Evolutionary conservation across 2,329 filamentous ascomycete genomes (phyloP).

Genomic region (Chaetomiaceae sp.): DNA sequence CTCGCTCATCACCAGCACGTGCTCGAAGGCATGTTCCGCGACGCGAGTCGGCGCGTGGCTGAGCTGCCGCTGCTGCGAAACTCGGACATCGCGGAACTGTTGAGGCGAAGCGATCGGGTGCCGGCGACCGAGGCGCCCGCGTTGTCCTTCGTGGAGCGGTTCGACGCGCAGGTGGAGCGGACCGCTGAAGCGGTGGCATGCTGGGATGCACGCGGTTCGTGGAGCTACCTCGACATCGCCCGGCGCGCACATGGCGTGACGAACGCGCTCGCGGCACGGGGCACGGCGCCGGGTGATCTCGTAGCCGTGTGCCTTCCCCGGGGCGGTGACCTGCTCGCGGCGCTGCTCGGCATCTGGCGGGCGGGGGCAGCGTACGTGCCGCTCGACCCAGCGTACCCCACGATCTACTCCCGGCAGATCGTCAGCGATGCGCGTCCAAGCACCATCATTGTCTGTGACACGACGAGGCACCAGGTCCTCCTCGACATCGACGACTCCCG

Average conservation of each 20-base stretch:
- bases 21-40: slow-evolving; percentile 4
- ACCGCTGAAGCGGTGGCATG: neutral
- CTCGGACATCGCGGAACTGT: neutral
- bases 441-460: neutral
- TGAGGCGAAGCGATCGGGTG: neutral
- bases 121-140: neutral
- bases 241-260: neutral
- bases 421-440: neutral
- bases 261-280: neutral
- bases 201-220: neutral
- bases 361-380: slow-evolving; percentile 3
- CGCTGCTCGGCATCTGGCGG: slow-evolving; percentile 6
- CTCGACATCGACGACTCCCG: neutral
- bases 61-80: slow-evolving; percentile 3
- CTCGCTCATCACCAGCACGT: slow-evolving; percentile 5
- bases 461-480: neutral
- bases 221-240: slow-evolving; percentile 5
- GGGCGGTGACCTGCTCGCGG: neutral
- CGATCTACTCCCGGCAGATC: neutral
- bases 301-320: slow-evolving; percentile 7
- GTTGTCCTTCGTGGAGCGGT: slow-evolving; percentile 2
- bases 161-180: slow-evolving; percentile 2
- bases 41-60: neutral
- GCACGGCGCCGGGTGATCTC: neutral
- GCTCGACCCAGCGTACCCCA: slow-evolving; percentile 5